Base-by-base conservation (phyloP, 805 yeast species). In the Suhomyces sp. region DNA sequence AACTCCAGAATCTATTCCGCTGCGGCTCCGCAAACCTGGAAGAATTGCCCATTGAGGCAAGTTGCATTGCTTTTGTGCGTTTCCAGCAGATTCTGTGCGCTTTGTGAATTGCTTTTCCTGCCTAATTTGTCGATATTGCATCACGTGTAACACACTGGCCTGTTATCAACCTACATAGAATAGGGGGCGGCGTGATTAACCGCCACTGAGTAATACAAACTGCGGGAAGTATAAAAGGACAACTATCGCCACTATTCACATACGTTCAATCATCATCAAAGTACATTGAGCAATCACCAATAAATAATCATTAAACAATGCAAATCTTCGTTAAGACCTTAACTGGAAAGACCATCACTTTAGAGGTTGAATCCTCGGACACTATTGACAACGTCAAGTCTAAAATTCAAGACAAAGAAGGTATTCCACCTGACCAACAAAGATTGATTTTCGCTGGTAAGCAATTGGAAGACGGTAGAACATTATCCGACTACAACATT, bases 341-440 rank as follows among this genome's bases (percentile, higher is more conserved):
- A 69, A 90, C 98, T 60, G 98, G 98, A 77, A 91, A 91, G 88
- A 83, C 98, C 66, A 91, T 93, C 76, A 85, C 96, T 82, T 83
- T 88, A 64, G 96, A 88, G 81, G 97, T 88, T 68, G 97, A 88
- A 82, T 88, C 96, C 58, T 86, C 95, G 60, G 97, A 88, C 83
- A 88, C 96, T 66, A 88, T 88, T 75, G 96, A 88, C 85, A 88
- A 88, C 65, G 96, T 88, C 81, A 88, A 88, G 81, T 81, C 96
- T 68, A 90, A 90, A 83, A 90, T 88, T 73, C 95, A 88, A 77
- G 95, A 91, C 83, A 90, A 90, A 81, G 98, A 90, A 74, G 97
- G 97, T 69, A 91, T 91, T 57, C 98, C 98, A 71, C 97, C 98
- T 63, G 97, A 91, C 75, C 98, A 91, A 74, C 98, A 91, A 79